Evolutionary conservation across 176 grass and related monocot species (phyloP).

Genomic region (Puya raimondii): DNA sequence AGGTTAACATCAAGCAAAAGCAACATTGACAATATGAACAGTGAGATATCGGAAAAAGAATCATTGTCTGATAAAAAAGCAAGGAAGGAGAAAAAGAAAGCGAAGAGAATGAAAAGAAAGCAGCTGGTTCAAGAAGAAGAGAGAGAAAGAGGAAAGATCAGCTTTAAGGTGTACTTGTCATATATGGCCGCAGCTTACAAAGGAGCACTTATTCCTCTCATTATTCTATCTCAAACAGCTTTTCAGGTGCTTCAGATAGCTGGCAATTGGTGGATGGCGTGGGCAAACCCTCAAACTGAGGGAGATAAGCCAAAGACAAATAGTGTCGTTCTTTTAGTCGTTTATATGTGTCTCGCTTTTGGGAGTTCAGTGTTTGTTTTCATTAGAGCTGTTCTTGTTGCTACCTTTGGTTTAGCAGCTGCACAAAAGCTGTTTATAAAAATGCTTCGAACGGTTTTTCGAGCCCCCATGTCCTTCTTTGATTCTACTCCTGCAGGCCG

Average conservation of each 20-base stretch:
- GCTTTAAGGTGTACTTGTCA: conserved; percentile 87
- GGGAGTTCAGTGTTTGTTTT: conserved; percentile 97
- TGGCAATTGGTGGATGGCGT: conserved; percentile 99
- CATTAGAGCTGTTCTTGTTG: conserved; percentile 88
- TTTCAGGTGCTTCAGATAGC: conserved; percentile 99
- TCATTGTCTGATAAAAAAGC: conserved; percentile 16
- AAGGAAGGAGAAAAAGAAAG: conserved; percentile 41
- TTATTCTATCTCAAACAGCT: conserved; percentile 65
- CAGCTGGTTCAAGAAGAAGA: conserved; percentile 76
- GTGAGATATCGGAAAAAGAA: conserved; percentile 42
- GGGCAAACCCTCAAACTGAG: conserved; percentile 89
- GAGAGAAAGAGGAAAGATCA: conserved; percentile 81
- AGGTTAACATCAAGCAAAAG: conserved; percentile 60
- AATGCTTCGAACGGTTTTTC: conserved; percentile 81
- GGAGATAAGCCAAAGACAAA: conserved; percentile 72
- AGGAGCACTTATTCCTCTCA: conserved; percentile 81
- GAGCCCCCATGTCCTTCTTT: conserved; percentile 98
- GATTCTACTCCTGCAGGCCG: conserved; percentile 86
- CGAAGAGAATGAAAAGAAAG: conserved; percentile 29
- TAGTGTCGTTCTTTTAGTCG: conserved; percentile 60
- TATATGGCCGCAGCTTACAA: conserved; percentile 95
- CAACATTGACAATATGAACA: conserved; percentile 73
- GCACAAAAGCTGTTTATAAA: conserved; percentile 87
- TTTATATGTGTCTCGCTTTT: conserved; percentile 96
- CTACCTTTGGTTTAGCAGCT: conserved; percentile 96